These are phyloP conservation scores for Trichophyton benhamiae DNA, from an alignment of 2,329 filamentous ascomycete genomes.

Conservation along the genomic window DNA sequence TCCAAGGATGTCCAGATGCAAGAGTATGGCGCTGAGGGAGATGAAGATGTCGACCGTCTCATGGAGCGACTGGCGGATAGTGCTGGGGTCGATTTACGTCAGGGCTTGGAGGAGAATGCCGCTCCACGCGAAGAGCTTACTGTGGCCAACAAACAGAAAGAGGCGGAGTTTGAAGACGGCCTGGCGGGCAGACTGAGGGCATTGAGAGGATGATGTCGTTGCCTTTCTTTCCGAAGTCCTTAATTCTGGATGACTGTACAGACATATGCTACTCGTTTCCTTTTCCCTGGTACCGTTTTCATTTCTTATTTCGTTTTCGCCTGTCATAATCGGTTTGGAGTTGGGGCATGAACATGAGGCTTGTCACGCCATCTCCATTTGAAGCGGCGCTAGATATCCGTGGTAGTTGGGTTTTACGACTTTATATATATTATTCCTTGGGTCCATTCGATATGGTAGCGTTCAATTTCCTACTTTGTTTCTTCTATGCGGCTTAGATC, in stretches of 20 bases:
- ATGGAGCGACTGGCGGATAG: conserved; percentile 36
- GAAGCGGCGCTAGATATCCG: background rate
- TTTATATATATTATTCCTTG: background rate
- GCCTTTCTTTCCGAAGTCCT: background rate
- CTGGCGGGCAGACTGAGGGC: conserved; percentile 30
- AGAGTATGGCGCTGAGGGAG: conserved; percentile 34
- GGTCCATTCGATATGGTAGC: too few relatives aligned
- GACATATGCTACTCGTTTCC: background rate
- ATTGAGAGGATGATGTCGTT: conserved; percentile 23
- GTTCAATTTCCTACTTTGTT: background rate
- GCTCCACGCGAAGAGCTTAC: conserved; percentile 30
- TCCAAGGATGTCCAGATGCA: conserved; percentile 31
- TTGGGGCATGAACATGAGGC: background rate
- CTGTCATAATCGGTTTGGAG: background rate
- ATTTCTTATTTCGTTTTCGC: background rate
- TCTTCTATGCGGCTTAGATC: background rate
- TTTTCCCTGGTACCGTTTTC: background rate
- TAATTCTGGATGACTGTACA: background rate
- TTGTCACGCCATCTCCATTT: background rate
- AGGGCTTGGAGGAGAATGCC: conserved; percentile 28
- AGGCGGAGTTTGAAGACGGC: conserved; percentile 30
- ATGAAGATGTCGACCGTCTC: conserved; percentile 29
- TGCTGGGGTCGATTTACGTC: conserved; percentile 32
- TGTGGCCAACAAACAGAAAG: conserved; percentile 27
- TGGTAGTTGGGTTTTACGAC: too few relatives aligned